Evolutionary conservation across 2,329 filamentous ascomycete species (phyloP).

Genomic region (Fusarium annulatum): DNA sequence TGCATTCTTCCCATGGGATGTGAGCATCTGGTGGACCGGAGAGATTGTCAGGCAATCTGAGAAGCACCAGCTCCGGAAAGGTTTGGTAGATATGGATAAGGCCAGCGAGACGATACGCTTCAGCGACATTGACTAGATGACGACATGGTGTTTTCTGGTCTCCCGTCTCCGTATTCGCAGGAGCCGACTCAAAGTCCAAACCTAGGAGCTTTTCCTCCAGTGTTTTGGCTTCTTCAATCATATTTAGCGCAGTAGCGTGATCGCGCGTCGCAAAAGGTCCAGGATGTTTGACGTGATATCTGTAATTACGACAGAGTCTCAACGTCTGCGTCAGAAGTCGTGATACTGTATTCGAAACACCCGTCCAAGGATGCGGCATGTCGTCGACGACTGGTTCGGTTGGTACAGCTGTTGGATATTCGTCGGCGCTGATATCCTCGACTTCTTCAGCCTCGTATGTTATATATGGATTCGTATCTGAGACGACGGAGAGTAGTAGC

Average conservation of each 20-base stretch:
- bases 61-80: constrained; percentile 48
- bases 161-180: constrained; percentile 41
- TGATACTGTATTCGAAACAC: constrained; percentile 49
- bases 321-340: constrained; percentile 51
- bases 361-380: constrained; percentile 53
- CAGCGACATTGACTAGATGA: constrained; percentile 51
- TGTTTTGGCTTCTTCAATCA: constrained; percentile 47
- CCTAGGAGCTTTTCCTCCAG: constrained; percentile 50
- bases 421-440: constrained; percentile 20
- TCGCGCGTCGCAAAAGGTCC: constrained; percentile 24
- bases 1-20: constrained; percentile 49
- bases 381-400: constrained; percentile 27
- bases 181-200: constrained; percentile 40
- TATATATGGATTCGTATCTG: constrained; percentile 44
- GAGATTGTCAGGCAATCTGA: constrained; percentile 42
- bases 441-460: constrained; percentile 17
- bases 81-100: constrained; percentile 55
- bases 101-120: constrained; percentile 52
- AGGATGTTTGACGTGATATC: constrained; percentile 41
- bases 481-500: constrained; percentile 53
- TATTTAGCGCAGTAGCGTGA: constrained; percentile 32
- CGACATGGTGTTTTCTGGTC: constrained; percentile 43
- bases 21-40: neutral
- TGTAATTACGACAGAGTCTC: constrained; percentile 51
- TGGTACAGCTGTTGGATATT: constrained; percentile 27